phyloP scores from a whole-genome alignment of 208 protist genomes.

The Herpetomonas tarakana region DNA sequence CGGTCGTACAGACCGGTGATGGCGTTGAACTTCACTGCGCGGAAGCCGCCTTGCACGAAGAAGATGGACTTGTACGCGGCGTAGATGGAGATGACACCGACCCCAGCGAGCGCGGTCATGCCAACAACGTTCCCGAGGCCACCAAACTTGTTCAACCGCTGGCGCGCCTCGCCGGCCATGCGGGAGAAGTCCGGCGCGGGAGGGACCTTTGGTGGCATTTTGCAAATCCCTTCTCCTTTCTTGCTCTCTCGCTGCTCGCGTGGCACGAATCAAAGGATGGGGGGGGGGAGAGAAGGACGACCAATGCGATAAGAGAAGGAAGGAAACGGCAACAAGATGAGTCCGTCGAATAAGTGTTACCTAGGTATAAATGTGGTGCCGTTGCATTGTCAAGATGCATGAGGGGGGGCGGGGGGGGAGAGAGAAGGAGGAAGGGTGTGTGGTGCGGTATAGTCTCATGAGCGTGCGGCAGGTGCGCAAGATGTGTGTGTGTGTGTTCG shows the following conservation, averaged over 20 bases:
- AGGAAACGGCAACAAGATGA: no score
- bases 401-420: no score
- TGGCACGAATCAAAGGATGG: not conserved
- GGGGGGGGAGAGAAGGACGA: not conserved
- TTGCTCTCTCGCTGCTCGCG: no score
- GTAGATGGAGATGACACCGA: constrained; percentile 49
- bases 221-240: no score
- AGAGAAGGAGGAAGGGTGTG: no score
- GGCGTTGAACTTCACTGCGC: constrained; percentile 97
- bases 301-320: not conserved
- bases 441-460: no score
- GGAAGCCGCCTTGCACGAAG: constrained; percentile 96
- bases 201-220: constrained; percentile 57
- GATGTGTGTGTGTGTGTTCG: no score
- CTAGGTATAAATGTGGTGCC: no score
- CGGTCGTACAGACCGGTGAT: constrained; percentile 91
- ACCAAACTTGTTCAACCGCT: constrained; percentile 46
- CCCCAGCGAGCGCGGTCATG: constrained; percentile 47
- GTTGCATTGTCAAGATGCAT: no score
- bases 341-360: no score
- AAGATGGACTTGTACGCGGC: constrained; percentile 88
- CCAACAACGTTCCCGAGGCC: constrained; percentile 70
- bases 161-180: constrained; percentile 60
- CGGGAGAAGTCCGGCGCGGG: constrained; percentile 77
- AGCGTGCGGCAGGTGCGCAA: no score